A percentile compares a stretch with the other conserved stretches of the same genome.
phyloP scores from a whole-genome alignment of 139 green algal genomes.

The Chlamydomonas eustigma region DNA sequence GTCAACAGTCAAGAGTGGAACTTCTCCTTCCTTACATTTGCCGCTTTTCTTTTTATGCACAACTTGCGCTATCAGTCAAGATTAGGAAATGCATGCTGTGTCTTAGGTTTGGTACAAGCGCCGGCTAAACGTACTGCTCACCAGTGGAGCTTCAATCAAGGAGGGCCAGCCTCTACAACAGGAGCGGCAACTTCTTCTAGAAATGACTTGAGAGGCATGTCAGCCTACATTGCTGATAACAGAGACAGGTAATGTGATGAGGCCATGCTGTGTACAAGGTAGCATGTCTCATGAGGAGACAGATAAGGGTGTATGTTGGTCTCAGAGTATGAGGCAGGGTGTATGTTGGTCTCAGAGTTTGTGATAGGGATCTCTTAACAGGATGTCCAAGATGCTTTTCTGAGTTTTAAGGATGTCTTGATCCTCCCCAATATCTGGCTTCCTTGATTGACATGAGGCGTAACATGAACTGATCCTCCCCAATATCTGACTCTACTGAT shows the following conservation, averaged over 20 bases:
- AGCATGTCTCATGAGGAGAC: neutral
- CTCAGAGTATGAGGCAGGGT: neutral
- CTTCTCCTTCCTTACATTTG: neutral
- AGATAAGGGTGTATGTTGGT: neutral
- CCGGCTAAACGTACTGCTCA: conserved; percentile 5
- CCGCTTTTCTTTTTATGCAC: neutral
- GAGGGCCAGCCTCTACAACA: no score
- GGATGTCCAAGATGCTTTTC: no score
- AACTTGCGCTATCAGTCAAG: neutral
- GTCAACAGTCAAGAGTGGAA: neutral
- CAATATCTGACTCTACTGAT: neutral
- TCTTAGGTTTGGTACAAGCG: conserved; percentile 3
- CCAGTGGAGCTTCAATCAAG: neutral
- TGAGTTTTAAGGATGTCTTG: no score
- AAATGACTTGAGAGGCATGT: neutral
- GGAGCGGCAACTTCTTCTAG: no score
- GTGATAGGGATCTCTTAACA: no score
- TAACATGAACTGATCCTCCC: neutral
- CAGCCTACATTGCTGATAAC: neutral
- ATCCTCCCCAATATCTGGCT: no score
- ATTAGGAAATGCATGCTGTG: neutral
- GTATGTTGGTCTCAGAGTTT: no score
- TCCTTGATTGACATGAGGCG: neutral
- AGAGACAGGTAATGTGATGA: neutral
- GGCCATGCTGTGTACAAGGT: neutral